Evolutionary conservation across 108 stramenopile species (phyloP), one percentile per base, ranked within the genome.

Genomic region (Halocafeteria seosinensis): DNA sequence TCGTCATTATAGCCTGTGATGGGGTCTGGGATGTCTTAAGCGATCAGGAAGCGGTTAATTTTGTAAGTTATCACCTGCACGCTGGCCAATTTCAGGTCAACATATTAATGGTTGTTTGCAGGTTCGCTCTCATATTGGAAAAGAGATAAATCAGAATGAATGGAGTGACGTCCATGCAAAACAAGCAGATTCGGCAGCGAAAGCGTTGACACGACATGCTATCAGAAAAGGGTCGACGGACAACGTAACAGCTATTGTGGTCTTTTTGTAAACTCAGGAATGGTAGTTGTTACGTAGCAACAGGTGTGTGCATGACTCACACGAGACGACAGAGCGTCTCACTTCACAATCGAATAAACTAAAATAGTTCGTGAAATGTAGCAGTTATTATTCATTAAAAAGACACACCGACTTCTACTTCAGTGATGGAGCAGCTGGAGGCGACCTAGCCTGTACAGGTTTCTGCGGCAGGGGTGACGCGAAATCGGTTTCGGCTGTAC

Each of bases 11-110:
- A 27, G 78, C 78, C n/a, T 81, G 80, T 47, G 80, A 81, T 29
- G 80, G 80, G 4, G 74, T 81, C 29, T 81, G 80, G 80, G 80
- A 81, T 62, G 80, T 81, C n/a, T 63, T 81, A 28, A 31, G 38
- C 0, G 71, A 73, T 36, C 68, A 74, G n/a, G 73, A 81, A 6
- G 75, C 76, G 4, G 76, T 69, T 28, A 51, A 62, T 57, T 70
- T 69, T 38, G 73, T 76, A n/a, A n/a, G n/a, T n/a, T n/a, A n/a
- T 34, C 6, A 28, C 4, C 34, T 4, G 32, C 13, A 34, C 34
- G 34, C 42, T 21, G 42, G 42, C 42, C 17, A 47, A n/a, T 17
- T 21, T 17, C 42, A 47, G n/a, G 42, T n/a, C 42, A 47, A 47
- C 17, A 47, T 21, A 47, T n/a, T 47, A n/a, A n/a, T n/a, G n/a